phyloP scores from a whole-genome alignment of 257 asterid genomes.

The Ophiorrhiza pumila region DNA sequence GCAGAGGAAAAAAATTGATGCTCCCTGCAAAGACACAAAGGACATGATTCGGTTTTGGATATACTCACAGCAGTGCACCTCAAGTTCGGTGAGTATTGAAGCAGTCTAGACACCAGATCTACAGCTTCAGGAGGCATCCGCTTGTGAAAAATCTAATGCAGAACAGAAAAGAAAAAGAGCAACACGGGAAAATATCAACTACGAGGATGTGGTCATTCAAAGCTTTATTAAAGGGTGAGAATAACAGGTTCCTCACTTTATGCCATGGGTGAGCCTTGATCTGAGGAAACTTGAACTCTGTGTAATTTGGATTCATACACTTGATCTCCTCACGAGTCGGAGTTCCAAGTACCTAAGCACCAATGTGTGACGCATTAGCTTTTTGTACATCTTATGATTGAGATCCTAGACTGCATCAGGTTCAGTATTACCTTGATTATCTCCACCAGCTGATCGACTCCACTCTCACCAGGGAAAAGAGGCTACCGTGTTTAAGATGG shows the following conservation, averaged over 20 bases:
- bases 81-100: conserved; percentile 83
- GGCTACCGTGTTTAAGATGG: conserved; percentile 39
- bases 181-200: background rate
- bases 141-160: conserved; percentile 65
- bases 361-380: background rate
- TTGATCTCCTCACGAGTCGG: conserved; percentile 89
- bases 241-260: conserved; percentile 40
- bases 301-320: conserved; percentile 88
- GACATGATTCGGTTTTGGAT: background rate
- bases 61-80: conserved; percentile 81
- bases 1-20: background rate
- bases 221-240: background rate
- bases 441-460: conserved; percentile 88
- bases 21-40: background rate
- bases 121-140: conserved; percentile 87
- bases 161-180: conserved; percentile 6
- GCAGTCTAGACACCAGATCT: conserved; percentile 83
- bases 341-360: conserved; percentile 68
- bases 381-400: background rate
- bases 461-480: conserved; percentile 86
- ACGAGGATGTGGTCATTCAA: background rate
- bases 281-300: conserved; percentile 83
- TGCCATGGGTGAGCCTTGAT: conserved; percentile 96
- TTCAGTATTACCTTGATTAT: conserved; percentile 59
- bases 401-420: conserved; percentile 9